Evolutionary conservation across 345 rosid genomes (phyloP).

Genomic region (Kernera saxatilis): DNA sequence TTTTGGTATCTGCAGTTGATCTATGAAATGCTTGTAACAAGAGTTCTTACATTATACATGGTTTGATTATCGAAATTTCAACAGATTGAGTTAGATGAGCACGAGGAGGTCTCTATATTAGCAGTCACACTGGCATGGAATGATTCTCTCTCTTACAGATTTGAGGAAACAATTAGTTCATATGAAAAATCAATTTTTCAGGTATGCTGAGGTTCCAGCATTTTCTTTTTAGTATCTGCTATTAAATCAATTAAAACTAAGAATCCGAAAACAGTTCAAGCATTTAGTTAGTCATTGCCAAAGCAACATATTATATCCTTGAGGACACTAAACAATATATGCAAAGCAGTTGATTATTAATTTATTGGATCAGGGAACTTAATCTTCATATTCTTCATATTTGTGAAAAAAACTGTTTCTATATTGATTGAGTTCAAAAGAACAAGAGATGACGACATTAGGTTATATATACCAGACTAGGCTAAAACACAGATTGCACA

Average conservation of each 20-base stretch:
- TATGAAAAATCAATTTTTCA: conserved; percentile 51
- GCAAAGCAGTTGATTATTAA: neutral
- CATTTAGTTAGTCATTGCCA: neutral
- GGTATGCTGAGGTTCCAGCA: conserved; percentile 36
- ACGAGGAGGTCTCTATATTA: conserved; percentile 52
- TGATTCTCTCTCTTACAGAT: conserved; percentile 41
- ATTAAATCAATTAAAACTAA: neutral
- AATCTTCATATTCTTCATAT: neutral
- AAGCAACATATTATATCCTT: neutral
- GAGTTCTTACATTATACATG: neutral
- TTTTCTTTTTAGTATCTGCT: neutral
- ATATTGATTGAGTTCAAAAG: too few species aligned
- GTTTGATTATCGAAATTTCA: conserved; percentile 5
- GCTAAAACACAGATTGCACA: too few species aligned
- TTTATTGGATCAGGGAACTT: neutral
- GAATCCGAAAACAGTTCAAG: neutral
- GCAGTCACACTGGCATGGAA: conserved; percentile 74
- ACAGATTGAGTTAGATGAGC: conserved; percentile 87
- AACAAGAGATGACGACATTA: too few species aligned
- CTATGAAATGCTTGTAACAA: neutral
- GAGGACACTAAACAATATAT: neutral
- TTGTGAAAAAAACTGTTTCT: neutral
- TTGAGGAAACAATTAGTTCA: conserved; percentile 59
- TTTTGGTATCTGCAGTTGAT: conserved; percentile 2
- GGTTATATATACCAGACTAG: too few species aligned